phyloP scores from a whole-genome alignment of 2,329 filamentous ascomycete species.

The Ophiostoma australiae region DNA sequence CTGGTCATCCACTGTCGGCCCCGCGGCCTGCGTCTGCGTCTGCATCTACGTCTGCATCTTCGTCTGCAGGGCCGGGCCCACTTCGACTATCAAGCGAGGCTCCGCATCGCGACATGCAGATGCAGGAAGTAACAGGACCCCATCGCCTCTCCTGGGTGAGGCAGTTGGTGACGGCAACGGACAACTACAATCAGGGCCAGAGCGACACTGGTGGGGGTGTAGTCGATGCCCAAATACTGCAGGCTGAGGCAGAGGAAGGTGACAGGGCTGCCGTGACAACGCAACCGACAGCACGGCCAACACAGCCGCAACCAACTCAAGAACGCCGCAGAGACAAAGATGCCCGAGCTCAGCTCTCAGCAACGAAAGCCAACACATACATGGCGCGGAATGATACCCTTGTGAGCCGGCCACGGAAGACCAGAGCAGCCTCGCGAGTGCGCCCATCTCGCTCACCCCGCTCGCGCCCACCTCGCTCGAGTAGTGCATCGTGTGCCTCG shows the following conservation, averaged over 20 bases:
- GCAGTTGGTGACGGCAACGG: not conserved
- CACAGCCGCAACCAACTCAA: not conserved
- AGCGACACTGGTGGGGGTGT: not conserved
- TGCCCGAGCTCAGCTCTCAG: not conserved
- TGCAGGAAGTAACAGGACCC: not conserved
- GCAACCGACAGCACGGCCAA: not conserved
- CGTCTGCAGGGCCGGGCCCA: conserved; percentile 9
- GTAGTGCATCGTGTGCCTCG: not conserved
- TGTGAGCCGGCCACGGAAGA: not conserved
- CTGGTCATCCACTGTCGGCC: not conserved
- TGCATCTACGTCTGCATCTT: not conserved
- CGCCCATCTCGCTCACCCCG: not conserved
- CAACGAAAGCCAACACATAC: not conserved
- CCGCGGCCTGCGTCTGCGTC: not conserved
- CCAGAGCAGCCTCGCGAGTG: not conserved
- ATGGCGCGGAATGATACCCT: not conserved
- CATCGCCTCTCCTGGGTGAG: not conserved
- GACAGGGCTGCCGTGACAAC: not conserved
- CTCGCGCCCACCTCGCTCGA: not conserved
- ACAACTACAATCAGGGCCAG: not conserved
- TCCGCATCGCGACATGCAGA: conserved; percentile 6
- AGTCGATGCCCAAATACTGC: not conserved
- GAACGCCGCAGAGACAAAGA: not conserved
- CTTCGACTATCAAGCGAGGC: not conserved
- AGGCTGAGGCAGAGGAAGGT: not conserved